Evolutionary conservation across 306 rosid genomes (phyloP), one percentile per base, ranked within the genome.

Genomic region (Astragalus membranaceus): DNA sequence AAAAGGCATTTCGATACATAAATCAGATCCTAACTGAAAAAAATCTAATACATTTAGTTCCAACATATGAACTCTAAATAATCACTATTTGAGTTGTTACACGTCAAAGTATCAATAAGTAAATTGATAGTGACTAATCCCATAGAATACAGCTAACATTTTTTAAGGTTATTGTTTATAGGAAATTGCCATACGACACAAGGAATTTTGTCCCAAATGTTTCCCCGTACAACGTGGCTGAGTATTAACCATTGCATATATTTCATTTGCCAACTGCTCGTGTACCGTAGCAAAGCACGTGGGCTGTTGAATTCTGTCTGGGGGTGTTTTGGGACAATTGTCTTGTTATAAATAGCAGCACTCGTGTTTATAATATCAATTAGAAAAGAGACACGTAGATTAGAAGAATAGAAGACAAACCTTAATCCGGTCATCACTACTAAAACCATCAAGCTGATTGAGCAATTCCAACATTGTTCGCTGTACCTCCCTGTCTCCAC

Each of bases 401-500:
- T 35, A 16, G 8, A 66, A 75, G 10, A 46, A 47, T 50, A 20
- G 35, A 46, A 44, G 15, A 66, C 79, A 71, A 74, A 94, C 98
- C 98, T 94, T 94, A 54, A 94, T 94, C 72, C 95, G 68, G 36
- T 94, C 98, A 72, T 94, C 97, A 12, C 96, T 88, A 39, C 89
- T 94, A 81, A 94, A 94, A 43, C 98, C 98, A 83, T 94, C 98
- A 44, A 94, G 96, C 80, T 94, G 97, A 76, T 94, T 94, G 37
- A 94, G 96, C 83, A 94, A 69, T 58, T 94, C 99, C 36, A 94
- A 80, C 99, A 94, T 94, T 6, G 99, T 94, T 53, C 99, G 84
- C 42, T 94, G 99, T 56, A 94, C 99, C 85, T 94, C 97, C 74
- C 97, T 87, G 78, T 94, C 99, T 70, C 99, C 99, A 43, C 96